These are phyloP conservation scores for Thozetella sp. DNA, from an alignment of 495 filamentous ascomycete genomes.

Conservation along the genomic window DNA sequence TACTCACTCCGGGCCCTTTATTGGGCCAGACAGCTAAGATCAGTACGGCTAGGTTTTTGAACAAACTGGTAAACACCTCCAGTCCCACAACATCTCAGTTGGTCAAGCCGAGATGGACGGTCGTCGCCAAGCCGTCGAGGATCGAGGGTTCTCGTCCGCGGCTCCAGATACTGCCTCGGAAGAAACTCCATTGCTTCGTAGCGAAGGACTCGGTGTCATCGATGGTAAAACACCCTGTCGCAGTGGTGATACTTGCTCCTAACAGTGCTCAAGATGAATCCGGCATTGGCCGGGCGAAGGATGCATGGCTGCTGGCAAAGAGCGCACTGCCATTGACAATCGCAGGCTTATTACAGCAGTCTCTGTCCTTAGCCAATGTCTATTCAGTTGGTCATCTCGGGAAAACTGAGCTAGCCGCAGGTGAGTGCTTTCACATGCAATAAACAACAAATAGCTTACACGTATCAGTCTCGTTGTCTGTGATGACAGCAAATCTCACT, in stretches of 20 bases:
- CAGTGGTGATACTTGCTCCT: too few relatives aligned
- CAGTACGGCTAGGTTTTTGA: too few relatives aligned
- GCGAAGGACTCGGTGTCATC: too few relatives aligned
- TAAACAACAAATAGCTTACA: background rate
- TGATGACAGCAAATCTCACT: slow-evolving; percentile 76
- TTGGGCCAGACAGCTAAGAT: too few relatives aligned
- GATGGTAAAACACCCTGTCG: too few relatives aligned
- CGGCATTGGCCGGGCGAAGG: background rate
- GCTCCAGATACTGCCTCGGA: background rate
- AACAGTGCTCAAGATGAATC: too few relatives aligned
- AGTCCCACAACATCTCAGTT: too few relatives aligned
- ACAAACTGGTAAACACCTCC: too few relatives aligned
- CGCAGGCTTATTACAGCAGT: background rate
- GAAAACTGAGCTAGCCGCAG: background rate
- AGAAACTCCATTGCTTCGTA: background rate
- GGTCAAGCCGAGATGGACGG: too few relatives aligned
- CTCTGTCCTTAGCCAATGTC: background rate
- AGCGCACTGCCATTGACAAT: background rate
- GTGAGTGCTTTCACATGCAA: background rate
- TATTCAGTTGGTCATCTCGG: background rate
- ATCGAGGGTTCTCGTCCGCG: background rate
- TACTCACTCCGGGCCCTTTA: too few relatives aligned
- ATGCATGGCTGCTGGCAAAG: background rate
- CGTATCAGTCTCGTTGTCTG: slow-evolving; percentile 45
- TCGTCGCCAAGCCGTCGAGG: too few relatives aligned